phyloP scores from a whole-genome alignment of 2,329 filamentous ascomycete genomes.

The Incumbomyces delicatus region DNA sequence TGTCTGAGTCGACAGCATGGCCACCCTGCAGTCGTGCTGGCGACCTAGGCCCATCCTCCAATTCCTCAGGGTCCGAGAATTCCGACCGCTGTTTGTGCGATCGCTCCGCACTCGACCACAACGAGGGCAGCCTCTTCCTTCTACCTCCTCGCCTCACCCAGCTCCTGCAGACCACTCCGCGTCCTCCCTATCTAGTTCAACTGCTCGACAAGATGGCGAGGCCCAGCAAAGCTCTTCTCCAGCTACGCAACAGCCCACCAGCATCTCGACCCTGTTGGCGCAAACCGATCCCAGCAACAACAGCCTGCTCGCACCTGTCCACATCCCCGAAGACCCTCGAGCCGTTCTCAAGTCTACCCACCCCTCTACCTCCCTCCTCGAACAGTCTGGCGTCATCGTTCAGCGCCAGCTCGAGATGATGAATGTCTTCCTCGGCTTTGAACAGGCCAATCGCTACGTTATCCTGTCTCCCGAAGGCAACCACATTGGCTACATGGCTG shows the following conservation, averaged over 20 bases:
- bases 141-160: background rate
- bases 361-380: conserved; percentile 47
- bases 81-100: conserved; percentile 1
- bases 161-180: background rate
- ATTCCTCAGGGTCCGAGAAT: conserved; percentile 1
- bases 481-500: conserved; percentile 55
- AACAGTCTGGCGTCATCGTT: conserved; percentile 53
- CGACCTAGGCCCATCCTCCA: conserved; percentile 2
- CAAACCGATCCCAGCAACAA: conserved; percentile 37
- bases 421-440: conserved; percentile 56
- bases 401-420: conserved; percentile 56
- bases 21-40: background rate
- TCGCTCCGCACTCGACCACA: background rate
- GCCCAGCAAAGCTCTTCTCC: background rate
- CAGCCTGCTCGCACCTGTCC: conserved; percentile 48
- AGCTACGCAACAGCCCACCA: conserved; percentile 30
- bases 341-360: conserved; percentile 49
- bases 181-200: background rate
- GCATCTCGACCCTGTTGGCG: conserved; percentile 27
- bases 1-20: background rate
- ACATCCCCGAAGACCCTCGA: conserved; percentile 52
- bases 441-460: conserved; percentile 57
- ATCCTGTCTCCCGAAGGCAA: conserved; percentile 56
- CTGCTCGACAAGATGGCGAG: background rate
- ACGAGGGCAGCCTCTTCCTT: background rate